Conservation (phyloP, 495 filamentous ascomycete genomes). For the Penicillium herquei region DNA sequence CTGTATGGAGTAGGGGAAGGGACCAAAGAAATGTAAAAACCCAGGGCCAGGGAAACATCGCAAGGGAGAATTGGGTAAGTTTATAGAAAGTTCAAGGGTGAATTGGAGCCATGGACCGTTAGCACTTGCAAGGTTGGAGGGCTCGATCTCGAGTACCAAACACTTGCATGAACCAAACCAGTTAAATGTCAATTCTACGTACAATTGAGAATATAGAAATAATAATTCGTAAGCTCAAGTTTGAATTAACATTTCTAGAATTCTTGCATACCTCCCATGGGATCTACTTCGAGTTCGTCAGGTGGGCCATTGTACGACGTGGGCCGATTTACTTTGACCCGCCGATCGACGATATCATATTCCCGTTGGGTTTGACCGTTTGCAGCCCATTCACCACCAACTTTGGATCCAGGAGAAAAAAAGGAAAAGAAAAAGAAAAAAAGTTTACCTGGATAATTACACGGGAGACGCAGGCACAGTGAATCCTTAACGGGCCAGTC, state of each 20-base stretch:
- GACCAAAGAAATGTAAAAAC: too few species aligned
- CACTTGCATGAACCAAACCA: neutral
- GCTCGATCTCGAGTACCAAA: neutral
- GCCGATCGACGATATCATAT: slow-evolving; percentile 20
- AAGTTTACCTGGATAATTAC: slow-evolving; percentile 2
- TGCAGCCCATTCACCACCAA: slow-evolving; percentile 9
- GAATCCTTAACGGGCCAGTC: slow-evolving; percentile 17
- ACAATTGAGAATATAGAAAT: too few species aligned
- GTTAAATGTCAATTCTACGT: too few species aligned
- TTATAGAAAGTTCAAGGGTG: neutral
- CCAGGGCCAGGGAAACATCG: too few species aligned
- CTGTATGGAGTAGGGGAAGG: too few species aligned
- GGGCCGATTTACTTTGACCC: slow-evolving; percentile 7
- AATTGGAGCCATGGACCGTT: neutral
- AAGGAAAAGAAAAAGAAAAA: neutral
- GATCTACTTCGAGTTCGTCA: slow-evolving; percentile 10
- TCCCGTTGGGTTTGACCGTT: slow-evolving; percentile 13
- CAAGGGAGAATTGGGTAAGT: neutral
- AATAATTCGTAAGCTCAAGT: too few species aligned
- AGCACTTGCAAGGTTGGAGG: too few species aligned
- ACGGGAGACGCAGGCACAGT: slow-evolving; percentile 20
- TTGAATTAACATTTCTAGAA: too few species aligned
- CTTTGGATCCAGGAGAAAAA: neutral
- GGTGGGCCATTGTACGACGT: slow-evolving; percentile 9
- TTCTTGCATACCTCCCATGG: slow-evolving; percentile 7